These are phyloP conservation scores for Nosema muscidifuracis DNA, from an alignment of 371 early-diverging fungal species.

Conservation along the genomic window DNA sequence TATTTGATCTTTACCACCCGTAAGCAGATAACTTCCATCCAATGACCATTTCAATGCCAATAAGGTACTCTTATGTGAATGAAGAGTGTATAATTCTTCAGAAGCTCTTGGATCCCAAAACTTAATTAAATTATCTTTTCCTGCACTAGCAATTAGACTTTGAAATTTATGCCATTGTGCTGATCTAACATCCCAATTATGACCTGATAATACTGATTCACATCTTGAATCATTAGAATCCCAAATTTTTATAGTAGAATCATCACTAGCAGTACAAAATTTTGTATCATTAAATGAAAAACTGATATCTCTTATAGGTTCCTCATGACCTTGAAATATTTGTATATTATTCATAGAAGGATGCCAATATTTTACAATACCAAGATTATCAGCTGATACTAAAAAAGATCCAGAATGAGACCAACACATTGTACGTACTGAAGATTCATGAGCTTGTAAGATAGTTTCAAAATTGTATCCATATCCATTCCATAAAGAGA, in stretches of 20 bases:
- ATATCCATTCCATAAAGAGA: conserved; percentile 96
- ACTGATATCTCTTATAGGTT: conserved; percentile 76
- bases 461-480: conserved; percentile 99
- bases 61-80: conserved; percentile 90
- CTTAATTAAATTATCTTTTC: conserved; percentile 91
- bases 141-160: conserved; percentile 86
- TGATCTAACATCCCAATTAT: conserved; percentile 97
- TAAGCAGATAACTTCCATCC: conserved; percentile 89
- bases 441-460: conserved; percentile 72
- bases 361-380: conserved; percentile 96
- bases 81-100: conserved; percentile 77
- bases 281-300: conserved; percentile 80
- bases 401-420: conserved; percentile 89
- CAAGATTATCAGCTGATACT: conserved; percentile 85
- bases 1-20: conserved; percentile 85
- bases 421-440: conserved; percentile 92
- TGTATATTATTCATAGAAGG: conserved; percentile 93
- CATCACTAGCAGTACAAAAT: conserved; percentile 93
- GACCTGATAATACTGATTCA: conserved; percentile 70
- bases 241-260: conserved; percentile 90
- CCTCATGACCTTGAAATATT: conserved; percentile 79
- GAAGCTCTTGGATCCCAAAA: conserved; percentile 95
- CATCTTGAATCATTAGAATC: conserved; percentile 78
- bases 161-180: conserved; percentile 95
- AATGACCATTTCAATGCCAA: conserved; percentile 81